These are phyloP conservation scores for Cairneyella variabilis DNA, from an alignment of 495 filamentous ascomycete genomes.

Conservation along the genomic window DNA sequence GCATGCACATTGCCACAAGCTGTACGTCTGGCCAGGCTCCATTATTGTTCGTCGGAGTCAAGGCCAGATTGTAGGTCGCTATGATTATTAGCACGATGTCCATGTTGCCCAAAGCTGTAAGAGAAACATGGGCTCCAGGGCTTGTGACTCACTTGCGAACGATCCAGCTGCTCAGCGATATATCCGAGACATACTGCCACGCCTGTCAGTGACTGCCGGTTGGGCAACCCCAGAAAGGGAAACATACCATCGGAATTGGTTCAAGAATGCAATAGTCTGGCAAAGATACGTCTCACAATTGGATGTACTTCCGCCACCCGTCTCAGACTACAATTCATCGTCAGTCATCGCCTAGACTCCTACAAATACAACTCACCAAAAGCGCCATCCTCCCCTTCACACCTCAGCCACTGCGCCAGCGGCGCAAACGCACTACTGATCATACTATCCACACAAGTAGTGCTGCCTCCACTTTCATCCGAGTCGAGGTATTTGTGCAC, in stretches of 20 bases:
- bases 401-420: slow-evolving; percentile 43
- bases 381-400: slow-evolving; percentile 35
- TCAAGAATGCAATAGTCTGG: slow-evolving; percentile 31
- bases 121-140: too few relatives aligned
- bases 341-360: not conserved
- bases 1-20: not conserved
- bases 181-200: slow-evolving; percentile 8
- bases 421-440: slow-evolving; percentile 40
- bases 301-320: slow-evolving; percentile 46
- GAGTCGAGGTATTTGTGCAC: slow-evolving; percentile 53
- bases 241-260: slow-evolving; percentile 37
- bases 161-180: slow-evolving; percentile 8
- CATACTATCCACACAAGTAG: slow-evolving; percentile 45
- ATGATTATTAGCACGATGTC: too few relatives aligned
- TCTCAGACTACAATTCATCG: slow-evolving; percentile 33
- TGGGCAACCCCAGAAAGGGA: not conserved
- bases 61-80: slow-evolving; percentile 32
- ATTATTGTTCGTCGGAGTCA: slow-evolving; percentile 37
- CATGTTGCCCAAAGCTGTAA: too few relatives aligned
- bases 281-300: slow-evolving; percentile 38
- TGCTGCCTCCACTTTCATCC: slow-evolving; percentile 48
- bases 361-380: not conserved
- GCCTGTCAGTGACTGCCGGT: not conserved
- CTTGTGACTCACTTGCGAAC: slow-evolving; percentile 3
- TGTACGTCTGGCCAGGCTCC: slow-evolving; percentile 33